phyloP scores from a whole-genome alignment of 202 grass and related monocot genomes.

The Panicum hallii region DNA sequence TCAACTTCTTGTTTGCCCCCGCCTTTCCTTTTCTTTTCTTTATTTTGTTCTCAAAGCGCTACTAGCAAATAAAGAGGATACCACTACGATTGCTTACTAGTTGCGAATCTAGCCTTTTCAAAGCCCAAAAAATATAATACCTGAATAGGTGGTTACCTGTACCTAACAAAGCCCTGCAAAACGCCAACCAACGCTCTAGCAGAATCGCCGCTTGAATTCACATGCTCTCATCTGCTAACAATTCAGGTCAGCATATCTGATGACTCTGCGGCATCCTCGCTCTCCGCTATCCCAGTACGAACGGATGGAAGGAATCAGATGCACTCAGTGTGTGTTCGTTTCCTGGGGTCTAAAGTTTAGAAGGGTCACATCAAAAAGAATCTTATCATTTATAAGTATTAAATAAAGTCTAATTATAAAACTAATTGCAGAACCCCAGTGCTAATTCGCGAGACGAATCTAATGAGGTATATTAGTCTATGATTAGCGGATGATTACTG shows the following conservation, averaged over 20 bases:
- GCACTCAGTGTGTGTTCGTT: too few species aligned
- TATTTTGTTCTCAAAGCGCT: neutral
- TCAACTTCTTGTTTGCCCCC: neutral
- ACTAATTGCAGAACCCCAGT: too few species aligned
- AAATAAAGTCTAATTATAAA: too few species aligned
- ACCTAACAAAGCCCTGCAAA: conserved; percentile 26
- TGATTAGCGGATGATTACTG: too few species aligned
- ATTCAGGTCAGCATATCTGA: neutral
- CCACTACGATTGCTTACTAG: neutral
- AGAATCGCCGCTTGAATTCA: neutral
- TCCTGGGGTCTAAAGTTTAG: too few species aligned
- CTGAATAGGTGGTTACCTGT: neutral
- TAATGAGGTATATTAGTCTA: too few species aligned
- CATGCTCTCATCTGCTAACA: neutral
- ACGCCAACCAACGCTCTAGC: neutral
- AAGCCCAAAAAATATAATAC: neutral
- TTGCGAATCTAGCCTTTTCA: neutral
- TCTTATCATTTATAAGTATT: too few species aligned
- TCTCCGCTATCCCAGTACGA: neutral
- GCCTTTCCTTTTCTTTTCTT: neutral
- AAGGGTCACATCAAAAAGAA: too few species aligned
- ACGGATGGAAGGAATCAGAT: neutral
- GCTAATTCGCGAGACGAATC: too few species aligned
- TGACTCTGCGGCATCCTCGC: neutral
- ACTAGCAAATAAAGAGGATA: neutral